A percentile compares a stretch with the other conserved stretches of the same genome.
These are phyloP conservation scores for Penicillium sp. DNA, from an alignment of 2,329 filamentous ascomycete genomes.

Conservation along the genomic window DNA sequence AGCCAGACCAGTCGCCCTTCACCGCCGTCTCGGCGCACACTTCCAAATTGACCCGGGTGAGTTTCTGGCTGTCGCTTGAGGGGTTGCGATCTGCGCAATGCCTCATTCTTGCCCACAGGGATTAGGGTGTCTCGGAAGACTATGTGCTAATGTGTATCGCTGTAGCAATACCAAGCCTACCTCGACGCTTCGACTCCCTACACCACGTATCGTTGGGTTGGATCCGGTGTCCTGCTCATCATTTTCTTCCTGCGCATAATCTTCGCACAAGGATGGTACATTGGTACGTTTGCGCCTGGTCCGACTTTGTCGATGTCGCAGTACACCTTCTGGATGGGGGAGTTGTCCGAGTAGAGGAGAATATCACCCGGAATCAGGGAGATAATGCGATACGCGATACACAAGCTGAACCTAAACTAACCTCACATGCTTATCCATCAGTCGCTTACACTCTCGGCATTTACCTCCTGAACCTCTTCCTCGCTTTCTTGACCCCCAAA, in stretches of 20 bases:
- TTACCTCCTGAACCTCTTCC: constrained; percentile 98
- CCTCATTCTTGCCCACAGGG: constrained; percentile 1
- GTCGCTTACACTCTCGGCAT: constrained; percentile 98
- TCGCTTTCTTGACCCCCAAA: constrained; percentile 96
- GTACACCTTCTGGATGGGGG: background rate
- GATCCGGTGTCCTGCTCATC: constrained; percentile 73
- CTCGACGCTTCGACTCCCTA: constrained; percentile 92
- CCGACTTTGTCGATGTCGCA: background rate
- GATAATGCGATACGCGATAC: background rate
- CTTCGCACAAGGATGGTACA: constrained; percentile 96
- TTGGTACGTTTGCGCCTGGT: constrained; percentile 62
- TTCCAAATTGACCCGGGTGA: constrained; percentile 47
- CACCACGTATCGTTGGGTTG: constrained; percentile 85
- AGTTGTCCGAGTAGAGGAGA: background rate
- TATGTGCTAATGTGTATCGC: constrained; percentile 20
- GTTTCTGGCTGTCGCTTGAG: constrained; percentile 23
- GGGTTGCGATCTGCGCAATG: constrained; percentile 13
- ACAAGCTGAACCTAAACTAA: constrained; percentile 5
- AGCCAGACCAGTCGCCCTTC: constrained; percentile 90
- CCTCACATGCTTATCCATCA: constrained; percentile 39
- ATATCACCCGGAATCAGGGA: background rate
- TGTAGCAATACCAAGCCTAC: constrained; percentile 87
- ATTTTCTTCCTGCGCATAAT: constrained; percentile 89
- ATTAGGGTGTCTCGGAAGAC: background rate
- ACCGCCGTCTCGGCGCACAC: constrained; percentile 86